Base-by-base conservation (phyloP, 169 alveolate species). In the Plasmodium falciparum region DNA sequence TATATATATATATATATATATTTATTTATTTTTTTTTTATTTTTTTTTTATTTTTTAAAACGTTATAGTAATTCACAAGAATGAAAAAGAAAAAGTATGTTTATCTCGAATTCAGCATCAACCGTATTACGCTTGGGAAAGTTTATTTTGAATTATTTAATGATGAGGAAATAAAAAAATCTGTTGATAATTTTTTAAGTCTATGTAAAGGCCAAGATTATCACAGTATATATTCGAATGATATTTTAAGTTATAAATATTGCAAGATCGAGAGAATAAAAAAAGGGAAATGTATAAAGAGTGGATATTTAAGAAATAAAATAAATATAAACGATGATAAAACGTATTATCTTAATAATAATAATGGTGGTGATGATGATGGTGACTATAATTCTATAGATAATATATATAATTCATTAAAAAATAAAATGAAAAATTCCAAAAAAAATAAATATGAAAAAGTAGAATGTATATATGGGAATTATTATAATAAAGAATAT, bases 401-500 rank as follows among this genome's bases (percentile, higher is more conserved):
- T 33, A 33, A 33, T 33, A 33, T 33, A 33, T 33, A 33, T 33
- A 29, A 70, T 17, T 13, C 24, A 3, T 13, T 12, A 26, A 65
- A 65, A 26, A 65, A 65, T 65, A 6, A 49, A 17, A 4, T 12
- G 43, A 8, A 58, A 3, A 7, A 47, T 20, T 3, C 8, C 1
- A 63, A 13, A 54, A 9, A 15, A 54, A 49, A 29, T 12, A 80
- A 80, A 62, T 80, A 80, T 49, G 90, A 80, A 67, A 69, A 80
- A 12, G 54, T 69, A 6, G 90, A 80, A 80, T 80, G 90, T 62
- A 80, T 80, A 7, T 80, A 67, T 49, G 90, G 90, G 5, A 26
- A 62, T 2, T 52, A 5, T n/a, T 80, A 54, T 49, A 56, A 80
- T 5, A 80, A 69, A 47, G 80, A 80, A 49, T 67, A 33, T 54